Evolutionary conservation across 2,329 filamentous ascomycete genomes (phyloP), one percentile per base, ranked within the genome.

Genomic region (Apiospora malaysiana): DNA sequence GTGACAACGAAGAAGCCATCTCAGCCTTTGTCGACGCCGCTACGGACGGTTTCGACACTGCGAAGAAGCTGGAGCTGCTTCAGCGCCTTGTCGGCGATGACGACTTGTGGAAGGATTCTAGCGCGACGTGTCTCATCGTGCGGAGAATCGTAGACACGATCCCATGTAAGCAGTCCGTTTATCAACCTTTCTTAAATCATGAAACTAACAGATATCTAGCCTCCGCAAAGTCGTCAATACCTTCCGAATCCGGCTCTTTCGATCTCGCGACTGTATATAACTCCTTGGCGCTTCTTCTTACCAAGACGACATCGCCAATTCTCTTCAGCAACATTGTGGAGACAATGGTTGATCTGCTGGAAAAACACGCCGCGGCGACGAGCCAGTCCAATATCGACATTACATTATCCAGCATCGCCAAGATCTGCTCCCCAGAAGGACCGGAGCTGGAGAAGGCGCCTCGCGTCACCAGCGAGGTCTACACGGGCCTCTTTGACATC

Each of bases 311-410:
- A 16, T 76, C 78, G 2, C 73, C 77, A 14, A 71, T 70, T 9
- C 78, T 79, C 51, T 79, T 80, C 67, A 76, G 74, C 68, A 70
- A 75, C 5, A 71, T 79, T 63, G 72, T 76, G 25, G 76, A 77
- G 68, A 75, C 72, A 6, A 71, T 79, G 65, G n/a, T 76, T 6
- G 78, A 81, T 1, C 80, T 90, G 10, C 82, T 90, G 32, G 87
- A 88, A 72, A 84, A 83, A 73, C 84, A 84, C 59, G 81, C 85
- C 0, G 82, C 81, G 23, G 81, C 82, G 51, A 87, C 89, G 83
- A 84, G 83, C 7, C 88, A 90, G 75, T 89, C 87, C 84, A 89
- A 89, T 73, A 82, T 90, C 27, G 88, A 90, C 72, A 74, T 82
- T 40, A 88, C 87, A 4, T 78, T 90, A 49, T 83, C 82, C 74